Conservation (phyloP, 345 rosid genomes). For the Camelina sativa region DNA sequence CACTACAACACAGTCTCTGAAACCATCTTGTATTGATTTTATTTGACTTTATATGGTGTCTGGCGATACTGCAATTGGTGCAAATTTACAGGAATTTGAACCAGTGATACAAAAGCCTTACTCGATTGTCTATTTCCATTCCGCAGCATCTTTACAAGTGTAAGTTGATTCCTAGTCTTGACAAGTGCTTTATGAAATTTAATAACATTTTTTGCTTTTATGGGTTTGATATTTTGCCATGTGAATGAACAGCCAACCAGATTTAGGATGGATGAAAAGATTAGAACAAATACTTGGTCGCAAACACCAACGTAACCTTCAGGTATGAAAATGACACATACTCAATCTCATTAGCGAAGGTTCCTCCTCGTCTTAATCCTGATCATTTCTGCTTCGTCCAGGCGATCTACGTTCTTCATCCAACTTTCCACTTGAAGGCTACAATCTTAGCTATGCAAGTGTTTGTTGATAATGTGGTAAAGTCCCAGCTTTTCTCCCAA, state of each 20-base stretch:
- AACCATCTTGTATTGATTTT: constrained; percentile 17
- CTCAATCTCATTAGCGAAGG: background rate
- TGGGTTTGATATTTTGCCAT: constrained; percentile 4
- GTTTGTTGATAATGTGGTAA: constrained; percentile 80
- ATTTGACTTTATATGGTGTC: background rate
- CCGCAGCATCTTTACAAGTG: constrained; percentile 94
- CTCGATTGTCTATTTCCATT: constrained; percentile 85
- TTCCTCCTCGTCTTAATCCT: constrained; percentile 30
- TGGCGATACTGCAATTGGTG: constrained; percentile 2
- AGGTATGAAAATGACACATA: constrained; percentile 54
- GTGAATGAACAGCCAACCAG: constrained; percentile 67
- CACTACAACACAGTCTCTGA: constrained; percentile 19
- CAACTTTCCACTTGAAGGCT: constrained; percentile 85
- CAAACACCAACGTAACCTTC: constrained; percentile 88
- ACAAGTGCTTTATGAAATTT: too few relatives aligned
- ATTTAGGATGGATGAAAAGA: constrained; percentile 95
- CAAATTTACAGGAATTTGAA: constrained; percentile 84
- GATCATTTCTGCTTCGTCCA: constrained; percentile 40
- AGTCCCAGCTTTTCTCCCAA: constrained; percentile 17
- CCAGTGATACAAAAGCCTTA: constrained; percentile 96
- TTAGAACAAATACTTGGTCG: constrained; percentile 91
- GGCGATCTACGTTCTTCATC: constrained; percentile 97
- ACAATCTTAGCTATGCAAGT: constrained; percentile 71
- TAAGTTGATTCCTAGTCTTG: constrained; percentile 55
- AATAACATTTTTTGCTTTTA: too few relatives aligned